Percentiles rank a stretch among this genome's conserved stretches.
These are phyloP conservation scores for Meyerozyma smithsonii DNA, from an alignment of 1,139 yeast species.

Conservation along the genomic window DNA sequence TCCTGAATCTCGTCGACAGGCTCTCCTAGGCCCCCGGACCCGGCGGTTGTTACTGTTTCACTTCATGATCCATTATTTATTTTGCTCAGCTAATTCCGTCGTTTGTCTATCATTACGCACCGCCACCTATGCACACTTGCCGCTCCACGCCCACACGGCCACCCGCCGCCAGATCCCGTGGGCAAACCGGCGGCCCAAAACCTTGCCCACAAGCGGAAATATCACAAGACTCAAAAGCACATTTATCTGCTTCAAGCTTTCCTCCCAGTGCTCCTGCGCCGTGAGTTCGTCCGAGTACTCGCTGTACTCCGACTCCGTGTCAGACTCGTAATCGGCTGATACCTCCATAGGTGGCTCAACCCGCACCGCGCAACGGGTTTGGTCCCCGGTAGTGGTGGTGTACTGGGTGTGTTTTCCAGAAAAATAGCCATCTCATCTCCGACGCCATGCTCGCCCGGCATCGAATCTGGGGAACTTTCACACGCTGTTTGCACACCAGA, in stretches of 20 bases:
- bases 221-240: conserved; percentile 53
- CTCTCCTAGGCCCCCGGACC: conserved; percentile 10
- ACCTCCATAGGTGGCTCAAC: background rate
- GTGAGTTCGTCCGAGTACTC: conserved; percentile 1
- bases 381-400: background rate
- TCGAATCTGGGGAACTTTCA: background rate
- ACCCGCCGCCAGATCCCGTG: conserved; percentile 11
- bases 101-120: too few relatives aligned
- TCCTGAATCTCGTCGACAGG: conserved; percentile 24
- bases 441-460: conserved; percentile 1
- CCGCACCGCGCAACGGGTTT: too few relatives aligned
- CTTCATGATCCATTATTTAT: too few relatives aligned
- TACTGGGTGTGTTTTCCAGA: background rate
- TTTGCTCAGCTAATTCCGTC: too few relatives aligned
- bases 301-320: background rate
- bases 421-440: conserved; percentile 6
- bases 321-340: background rate
- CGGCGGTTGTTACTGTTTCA: too few relatives aligned
- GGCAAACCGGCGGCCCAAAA: conserved; percentile 63
- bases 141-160: conserved; percentile 13
- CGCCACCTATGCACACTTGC: too few relatives aligned
- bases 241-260: conserved; percentile 58
- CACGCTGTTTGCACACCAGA: background rate
- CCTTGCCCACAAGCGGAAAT: conserved; percentile 67
- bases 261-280: conserved; percentile 81